A percentile compares a stretch with the other conserved stretches of the same genome.
Evolutionary conservation across 1,284 basidiomycete genomes (phyloP).

Genomic region (Pascua sp.): DNA sequence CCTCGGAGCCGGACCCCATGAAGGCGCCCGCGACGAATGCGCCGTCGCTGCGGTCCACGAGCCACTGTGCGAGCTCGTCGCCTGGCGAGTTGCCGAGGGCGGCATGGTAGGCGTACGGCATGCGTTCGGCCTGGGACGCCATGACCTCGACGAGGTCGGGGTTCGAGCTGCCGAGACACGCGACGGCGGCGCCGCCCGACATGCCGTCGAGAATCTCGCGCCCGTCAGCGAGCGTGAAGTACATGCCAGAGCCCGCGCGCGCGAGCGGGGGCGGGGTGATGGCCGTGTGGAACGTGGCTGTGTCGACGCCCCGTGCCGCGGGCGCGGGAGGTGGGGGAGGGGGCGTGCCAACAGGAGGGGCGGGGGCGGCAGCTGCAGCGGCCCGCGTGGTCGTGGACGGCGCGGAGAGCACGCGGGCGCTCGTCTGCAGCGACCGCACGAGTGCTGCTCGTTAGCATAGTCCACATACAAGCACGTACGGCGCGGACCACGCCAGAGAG

Average conservation of each 20-base stretch:
- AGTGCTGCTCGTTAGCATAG: no score
- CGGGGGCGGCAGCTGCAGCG: neutral
- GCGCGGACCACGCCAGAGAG: no score
- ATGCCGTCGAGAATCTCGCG: conserved; percentile 29
- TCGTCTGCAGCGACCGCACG: no score
- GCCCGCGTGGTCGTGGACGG: neutral
- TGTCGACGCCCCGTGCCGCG: neutral
- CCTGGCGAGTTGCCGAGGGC: conserved; percentile 15
- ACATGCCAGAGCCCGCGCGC: conserved; percentile 15
- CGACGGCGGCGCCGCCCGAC: conserved; percentile 73
- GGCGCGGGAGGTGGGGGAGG: neutral
- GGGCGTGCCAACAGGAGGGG: neutral
- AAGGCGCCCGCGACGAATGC: conserved; percentile 30
- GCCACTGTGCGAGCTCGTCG: conserved; percentile 24
- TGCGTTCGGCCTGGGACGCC: conserved; percentile 19
- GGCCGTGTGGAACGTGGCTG: conserved; percentile 7
- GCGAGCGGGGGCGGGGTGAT: conserved; percentile 11
- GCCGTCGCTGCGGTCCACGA: conserved; percentile 23
- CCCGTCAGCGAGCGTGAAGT: conserved; percentile 25
- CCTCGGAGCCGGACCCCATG: conserved; percentile 27
- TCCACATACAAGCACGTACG: no score
- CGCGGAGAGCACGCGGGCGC: neutral
- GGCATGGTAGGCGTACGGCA: conserved; percentile 34
- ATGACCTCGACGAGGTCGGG: conserved; percentile 51
- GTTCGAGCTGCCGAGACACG: conserved; percentile 71